Evolutionary conservation across 1,284 basidiomycete genomes (phyloP), one percentile per base, ranked within the genome.

Genomic region (Afroboletus lepidellus): DNA sequence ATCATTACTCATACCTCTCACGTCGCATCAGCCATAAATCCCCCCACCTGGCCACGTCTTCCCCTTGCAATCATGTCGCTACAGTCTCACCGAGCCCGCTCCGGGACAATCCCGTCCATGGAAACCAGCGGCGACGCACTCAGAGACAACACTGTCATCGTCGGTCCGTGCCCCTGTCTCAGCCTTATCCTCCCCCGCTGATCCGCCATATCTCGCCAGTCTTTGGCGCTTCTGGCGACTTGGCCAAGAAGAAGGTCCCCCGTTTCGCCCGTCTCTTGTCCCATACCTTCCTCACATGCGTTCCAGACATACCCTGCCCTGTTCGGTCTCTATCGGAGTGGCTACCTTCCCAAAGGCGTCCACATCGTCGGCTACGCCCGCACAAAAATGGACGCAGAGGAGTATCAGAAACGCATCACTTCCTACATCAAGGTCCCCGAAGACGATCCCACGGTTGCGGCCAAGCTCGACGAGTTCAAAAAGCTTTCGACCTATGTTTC

Each of bases 221-320:
- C 51, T 84, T 97, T 55, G 97, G 97, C 56, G 96, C 96, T 21
- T 97, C 93, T 54, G 96, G 96, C 48, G 96, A 99, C 79, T 80
- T 99, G 46, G 97, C 96, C 55, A 98, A 98, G 88, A 99, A 99
- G 80, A 99, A 99, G 84, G 94, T 90, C 46, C 46, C 73, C 25
- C n/a, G 1, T 38, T 56, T 51, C 36, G 15, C 52, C 15, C 30
- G 53, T 3, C 20, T 43, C 30, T 46, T 53, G 36, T 13, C 32
- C 50, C 53, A 21, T 39, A 43, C 46, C 44, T 46, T 52, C 41
- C 51, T 65, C 32, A 70, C 4, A 3, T 37, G 5, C 30, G 47
- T 50, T 41, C 20, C 60, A 94, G 94, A 98, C 95, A 11, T 91
- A 94, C 72, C 94, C 94, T 16, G 94, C 94, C 36, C 79, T 98